Percentiles rank a stretch among this genome's conserved stretches.
phyloP scores from a whole-genome alignment of 139 green algal genomes.

The Zygnema cylindricum region DNA sequence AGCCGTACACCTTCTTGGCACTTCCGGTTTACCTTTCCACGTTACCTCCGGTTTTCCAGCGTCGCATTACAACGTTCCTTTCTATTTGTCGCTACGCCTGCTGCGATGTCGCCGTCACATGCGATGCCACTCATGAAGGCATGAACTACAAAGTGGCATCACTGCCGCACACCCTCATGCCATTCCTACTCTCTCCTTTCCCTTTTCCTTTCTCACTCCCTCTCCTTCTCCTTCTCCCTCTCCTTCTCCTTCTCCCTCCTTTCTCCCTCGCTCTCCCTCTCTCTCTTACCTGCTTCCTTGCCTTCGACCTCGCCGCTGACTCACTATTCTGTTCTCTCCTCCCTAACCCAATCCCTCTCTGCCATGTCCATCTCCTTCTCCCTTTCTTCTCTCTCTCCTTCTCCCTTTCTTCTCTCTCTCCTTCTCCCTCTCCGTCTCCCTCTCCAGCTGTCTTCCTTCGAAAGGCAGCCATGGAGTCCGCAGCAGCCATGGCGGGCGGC shows the following conservation, averaged over 20 bases:
- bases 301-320: too few species aligned
- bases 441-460: too few species aligned
- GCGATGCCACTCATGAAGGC: too few species aligned
- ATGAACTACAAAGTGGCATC: not conserved
- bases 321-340: too few species aligned
- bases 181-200: not conserved
- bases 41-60: not conserved
- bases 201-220: not conserved
- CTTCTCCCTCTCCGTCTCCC: not conserved
- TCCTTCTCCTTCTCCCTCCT: not conserved
- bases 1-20: too few species aligned
- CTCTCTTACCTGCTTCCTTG: not conserved
- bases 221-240: not conserved
- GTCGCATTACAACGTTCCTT: not conserved
- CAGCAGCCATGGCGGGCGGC: too few species aligned
- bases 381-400: not conserved
- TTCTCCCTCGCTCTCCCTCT: not conserved
- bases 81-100: not conserved
- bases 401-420: not conserved
- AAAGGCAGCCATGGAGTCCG: too few species aligned
- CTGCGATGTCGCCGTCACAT: too few species aligned
- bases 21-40: slow-evolving; percentile 1
- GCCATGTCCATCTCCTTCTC: not conserved
- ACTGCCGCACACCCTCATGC: not conserved
- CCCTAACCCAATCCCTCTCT: not conserved